Percentiles rank a stretch among this genome's conserved stretches.
Evolutionary conservation across 441 rosid species (phyloP).

Genomic region (Metrosideros polymorpha): DNA sequence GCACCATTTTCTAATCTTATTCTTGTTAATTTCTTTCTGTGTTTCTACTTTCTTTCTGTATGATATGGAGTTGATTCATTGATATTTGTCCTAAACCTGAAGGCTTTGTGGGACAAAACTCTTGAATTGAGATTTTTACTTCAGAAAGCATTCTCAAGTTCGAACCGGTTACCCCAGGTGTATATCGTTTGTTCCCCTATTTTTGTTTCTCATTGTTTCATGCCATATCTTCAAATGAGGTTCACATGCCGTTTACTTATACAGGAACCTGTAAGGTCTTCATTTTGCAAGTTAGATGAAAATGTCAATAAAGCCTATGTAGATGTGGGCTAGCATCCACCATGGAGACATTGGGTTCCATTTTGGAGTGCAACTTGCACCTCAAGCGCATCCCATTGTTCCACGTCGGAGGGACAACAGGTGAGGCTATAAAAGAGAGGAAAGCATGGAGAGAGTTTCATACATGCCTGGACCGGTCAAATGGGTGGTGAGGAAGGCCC

Average conservation of each 20-base stretch:
- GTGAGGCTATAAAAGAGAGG: no score
- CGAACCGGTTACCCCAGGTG: slow-evolving; percentile 83
- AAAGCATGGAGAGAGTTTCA: no score
- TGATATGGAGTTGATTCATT: background rate
- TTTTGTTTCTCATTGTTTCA: background rate
- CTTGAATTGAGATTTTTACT: slow-evolving; percentile 86
- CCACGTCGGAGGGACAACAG: no score
- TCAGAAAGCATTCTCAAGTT: slow-evolving; percentile 71
- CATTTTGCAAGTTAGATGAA: slow-evolving; percentile 50
- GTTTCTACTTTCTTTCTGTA: background rate
- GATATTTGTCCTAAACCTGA: slow-evolving; percentile 3
- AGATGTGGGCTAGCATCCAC: slow-evolving; percentile 54
- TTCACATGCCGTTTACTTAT: background rate
- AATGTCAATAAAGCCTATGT: slow-evolving; percentile 45
- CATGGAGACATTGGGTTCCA: slow-evolving; percentile 65
- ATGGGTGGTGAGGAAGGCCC: no score
- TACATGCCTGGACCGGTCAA: no score
- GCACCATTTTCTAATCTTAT: background rate
- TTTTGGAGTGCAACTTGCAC: no score
- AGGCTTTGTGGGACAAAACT: slow-evolving; percentile 88
- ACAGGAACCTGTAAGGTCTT: slow-evolving; percentile 63
- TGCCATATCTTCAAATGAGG: background rate
- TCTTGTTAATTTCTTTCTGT: background rate
- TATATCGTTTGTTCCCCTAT: background rate
- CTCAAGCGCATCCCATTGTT: no score